A percentile compares a stretch with the other conserved stretches of the same genome.
These are phyloP conservation scores for Ophiocordyceps unilateralis DNA, from an alignment of 2,329 filamentous ascomycete genomes.

Conservation along the genomic window DNA sequence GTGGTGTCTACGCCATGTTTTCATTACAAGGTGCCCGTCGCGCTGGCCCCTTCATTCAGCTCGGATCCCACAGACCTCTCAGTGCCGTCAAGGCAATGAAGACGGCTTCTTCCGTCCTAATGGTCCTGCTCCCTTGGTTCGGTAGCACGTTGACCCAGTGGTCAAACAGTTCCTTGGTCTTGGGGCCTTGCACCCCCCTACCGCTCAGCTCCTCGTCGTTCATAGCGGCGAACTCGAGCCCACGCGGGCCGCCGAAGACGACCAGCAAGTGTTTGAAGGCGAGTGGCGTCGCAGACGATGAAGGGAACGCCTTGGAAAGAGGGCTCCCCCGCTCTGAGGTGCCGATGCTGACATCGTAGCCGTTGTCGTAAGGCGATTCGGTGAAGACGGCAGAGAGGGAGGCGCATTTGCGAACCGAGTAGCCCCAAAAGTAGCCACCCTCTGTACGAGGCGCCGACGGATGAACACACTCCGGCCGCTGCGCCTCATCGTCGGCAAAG, in stretches of 20 bases:
- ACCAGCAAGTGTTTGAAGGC: slow-evolving; percentile 56
- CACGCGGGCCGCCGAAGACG: slow-evolving; percentile 66
- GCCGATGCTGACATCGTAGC: slow-evolving; percentile 70
- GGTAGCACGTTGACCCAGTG: slow-evolving; percentile 70
- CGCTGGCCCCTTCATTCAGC: slow-evolving; percentile 1
- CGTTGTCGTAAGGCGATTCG: slow-evolving; percentile 54
- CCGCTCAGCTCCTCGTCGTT: slow-evolving; percentile 36
- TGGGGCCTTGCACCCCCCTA: slow-evolving; percentile 45
- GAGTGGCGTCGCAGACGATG: slow-evolving; percentile 14
- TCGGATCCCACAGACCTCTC: slow-evolving; percentile 34
- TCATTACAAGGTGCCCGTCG: no score
- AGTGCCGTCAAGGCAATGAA: slow-evolving; percentile 59
- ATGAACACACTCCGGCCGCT: slow-evolving; percentile 40
- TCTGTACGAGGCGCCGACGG: slow-evolving; percentile 55
- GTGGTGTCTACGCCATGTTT: no score
- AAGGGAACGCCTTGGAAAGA: slow-evolving; percentile 26
- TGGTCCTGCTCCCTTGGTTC: slow-evolving; percentile 64
- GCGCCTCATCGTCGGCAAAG: slow-evolving; percentile 23
- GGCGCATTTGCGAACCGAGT: slow-evolving; percentile 45
- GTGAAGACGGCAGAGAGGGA: slow-evolving; percentile 62
- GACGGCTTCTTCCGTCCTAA: slow-evolving; percentile 70
- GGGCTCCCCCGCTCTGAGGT: slow-evolving; percentile 61
- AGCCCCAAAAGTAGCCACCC: slow-evolving; percentile 78
- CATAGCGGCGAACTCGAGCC: slow-evolving; percentile 58
- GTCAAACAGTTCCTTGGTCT: slow-evolving; percentile 60